phyloP scores from a whole-genome alignment of 345 rosid genomes.

The Excoecaria agallocha region DNA sequence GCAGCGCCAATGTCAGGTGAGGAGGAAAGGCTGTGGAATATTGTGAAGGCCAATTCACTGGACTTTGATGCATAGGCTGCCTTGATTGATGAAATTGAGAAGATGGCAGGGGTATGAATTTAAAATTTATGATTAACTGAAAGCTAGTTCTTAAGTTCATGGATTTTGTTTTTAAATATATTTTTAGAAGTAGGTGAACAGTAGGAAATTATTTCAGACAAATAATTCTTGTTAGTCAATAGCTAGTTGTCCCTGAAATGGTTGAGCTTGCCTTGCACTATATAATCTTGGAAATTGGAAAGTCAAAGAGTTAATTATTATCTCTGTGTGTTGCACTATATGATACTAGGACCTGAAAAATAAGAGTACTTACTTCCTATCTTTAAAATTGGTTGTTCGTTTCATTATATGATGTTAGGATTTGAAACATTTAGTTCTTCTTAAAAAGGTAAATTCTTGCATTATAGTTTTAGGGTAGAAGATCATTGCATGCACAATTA shows the following conservation, averaged over 20 bases:
- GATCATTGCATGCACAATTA: background rate
- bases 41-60: constrained; percentile 65
- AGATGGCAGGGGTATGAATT: constrained; percentile 67
- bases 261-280: background rate
- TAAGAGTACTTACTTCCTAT: no score
- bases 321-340: no score
- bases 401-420: background rate
- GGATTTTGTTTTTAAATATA: background rate
- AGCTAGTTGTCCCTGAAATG: background rate
- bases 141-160: background rate
- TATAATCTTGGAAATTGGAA: background rate
- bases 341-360: no score
- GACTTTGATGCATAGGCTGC: constrained; percentile 94
- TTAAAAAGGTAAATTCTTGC: background rate
- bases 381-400: background rate
- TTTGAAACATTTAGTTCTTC: background rate
- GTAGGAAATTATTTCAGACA: no score
- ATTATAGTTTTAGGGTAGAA: background rate
- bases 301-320: no score
- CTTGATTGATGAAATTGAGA: constrained; percentile 86
- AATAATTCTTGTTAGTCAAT: background rate
- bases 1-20: constrained; percentile 61
- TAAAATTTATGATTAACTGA: background rate
- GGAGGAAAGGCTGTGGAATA: constrained; percentile 91
- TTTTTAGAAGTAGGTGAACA: no score